Evolutionary conservation across 2,329 filamentous ascomycete genomes (phyloP).

Genomic region (Blastomyces gilchristii): DNA sequence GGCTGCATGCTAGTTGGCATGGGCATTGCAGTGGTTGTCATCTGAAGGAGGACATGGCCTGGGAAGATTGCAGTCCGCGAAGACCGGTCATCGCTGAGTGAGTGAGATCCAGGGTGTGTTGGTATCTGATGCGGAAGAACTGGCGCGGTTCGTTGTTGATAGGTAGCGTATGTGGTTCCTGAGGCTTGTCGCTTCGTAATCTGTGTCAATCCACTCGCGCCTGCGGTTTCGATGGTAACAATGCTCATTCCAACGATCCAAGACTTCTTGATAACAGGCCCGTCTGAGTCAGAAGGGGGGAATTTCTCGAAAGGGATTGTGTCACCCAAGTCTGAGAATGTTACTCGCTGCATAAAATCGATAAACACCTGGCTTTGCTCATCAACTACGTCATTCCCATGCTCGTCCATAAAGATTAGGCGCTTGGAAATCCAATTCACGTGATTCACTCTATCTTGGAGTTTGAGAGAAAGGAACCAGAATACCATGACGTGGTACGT

Average conservation of each 20-base stretch:
- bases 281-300: slow-evolving; percentile 32
- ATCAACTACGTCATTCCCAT: slow-evolving; percentile 66
- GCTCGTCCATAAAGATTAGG: slow-evolving; percentile 63
- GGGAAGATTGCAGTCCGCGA: slow-evolving; percentile 36
- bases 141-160: slow-evolving; percentile 38
- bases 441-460: slow-evolving; percentile 71
- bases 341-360: slow-evolving; percentile 85
- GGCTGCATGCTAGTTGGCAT: slow-evolving; percentile 50
- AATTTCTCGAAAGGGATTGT: slow-evolving; percentile 36
- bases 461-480: slow-evolving; percentile 86
- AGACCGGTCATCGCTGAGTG: slow-evolving; percentile 27
- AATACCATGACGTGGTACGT: slow-evolving; percentile 94
- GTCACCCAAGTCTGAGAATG: slow-evolving; percentile 76
- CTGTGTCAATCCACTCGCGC: slow-evolving; percentile 38
- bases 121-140: slow-evolving; percentile 38
- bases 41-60: slow-evolving; percentile 38
- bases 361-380: slow-evolving; percentile 90
- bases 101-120: slow-evolving; percentile 30
- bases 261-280: slow-evolving; percentile 36
- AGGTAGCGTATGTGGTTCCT: slow-evolving; percentile 40
- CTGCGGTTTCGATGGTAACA: slow-evolving; percentile 41
- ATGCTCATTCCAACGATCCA: slow-evolving; percentile 45
- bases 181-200: slow-evolving; percentile 43
- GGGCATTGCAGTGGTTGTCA: slow-evolving; percentile 35
- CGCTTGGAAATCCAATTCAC: slow-evolving; percentile 86